These are phyloP conservation scores for Pugionium dolabratum DNA, from an alignment of 345 rosid species.

Conservation along the genomic window DNA sequence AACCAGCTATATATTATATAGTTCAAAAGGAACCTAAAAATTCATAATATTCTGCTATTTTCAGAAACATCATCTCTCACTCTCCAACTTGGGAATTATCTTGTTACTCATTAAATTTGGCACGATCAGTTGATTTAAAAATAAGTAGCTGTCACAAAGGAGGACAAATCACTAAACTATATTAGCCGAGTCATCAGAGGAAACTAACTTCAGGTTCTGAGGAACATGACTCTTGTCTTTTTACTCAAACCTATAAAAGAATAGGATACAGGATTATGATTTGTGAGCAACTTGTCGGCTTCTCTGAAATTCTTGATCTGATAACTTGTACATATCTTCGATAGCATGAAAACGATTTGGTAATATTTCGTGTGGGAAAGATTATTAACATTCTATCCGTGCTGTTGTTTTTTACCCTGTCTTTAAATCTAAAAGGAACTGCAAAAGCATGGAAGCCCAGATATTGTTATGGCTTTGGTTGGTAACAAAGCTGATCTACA, in stretches of 20 bases:
- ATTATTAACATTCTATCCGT: too few relatives aligned
- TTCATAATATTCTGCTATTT: neutral
- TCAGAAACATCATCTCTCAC: neutral
- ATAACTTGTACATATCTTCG: too few relatives aligned
- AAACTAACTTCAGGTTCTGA: neutral
- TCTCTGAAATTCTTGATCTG: too few relatives aligned
- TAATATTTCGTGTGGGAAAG: neutral
- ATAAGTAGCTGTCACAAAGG: neutral
- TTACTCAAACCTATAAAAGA: too few relatives aligned
- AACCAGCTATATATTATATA: neutral
- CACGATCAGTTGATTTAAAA: neutral
- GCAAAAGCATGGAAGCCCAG: constrained; percentile 96
- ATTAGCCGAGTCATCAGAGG: neutral
- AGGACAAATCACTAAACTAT: neutral
- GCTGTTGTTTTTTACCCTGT: constrained; percentile 6
- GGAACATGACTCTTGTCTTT: too few relatives aligned
- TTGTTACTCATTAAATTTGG: neutral
- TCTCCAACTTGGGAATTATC: constrained; percentile 1
- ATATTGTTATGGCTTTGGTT: constrained; percentile 93
- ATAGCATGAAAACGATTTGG: too few relatives aligned
- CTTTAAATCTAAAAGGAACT: constrained; percentile 61
- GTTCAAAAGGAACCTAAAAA: neutral
- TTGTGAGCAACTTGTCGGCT: too few relatives aligned
- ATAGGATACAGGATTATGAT: too few relatives aligned
- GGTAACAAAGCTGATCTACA: constrained; percentile 98